phyloP scores from a whole-genome alignment of 352 stramenopile species.

The Pythium vanterpoolii region DNA sequence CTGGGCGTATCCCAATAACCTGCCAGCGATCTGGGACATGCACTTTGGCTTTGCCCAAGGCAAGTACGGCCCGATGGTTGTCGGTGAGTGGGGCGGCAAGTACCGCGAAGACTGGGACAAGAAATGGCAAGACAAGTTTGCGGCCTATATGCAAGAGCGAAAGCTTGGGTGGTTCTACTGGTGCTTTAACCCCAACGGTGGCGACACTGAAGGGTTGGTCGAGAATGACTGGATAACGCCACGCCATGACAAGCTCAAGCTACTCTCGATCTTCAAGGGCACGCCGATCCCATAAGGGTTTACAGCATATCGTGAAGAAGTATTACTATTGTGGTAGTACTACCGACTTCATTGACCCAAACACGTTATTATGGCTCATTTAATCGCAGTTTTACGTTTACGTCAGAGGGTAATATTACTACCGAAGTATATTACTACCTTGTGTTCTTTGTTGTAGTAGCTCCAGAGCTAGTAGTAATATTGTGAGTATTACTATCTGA shows the following conservation, averaged over 20 bases:
- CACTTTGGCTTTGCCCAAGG: constrained; percentile 50
- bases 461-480: too few relatives aligned
- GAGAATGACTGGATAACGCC: constrained; percentile 53
- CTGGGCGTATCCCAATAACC: constrained; percentile 47
- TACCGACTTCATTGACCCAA: too few relatives aligned
- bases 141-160: constrained; percentile 27
- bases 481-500: too few relatives aligned
- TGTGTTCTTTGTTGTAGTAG: too few relatives aligned
- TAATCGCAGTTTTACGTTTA: too few relatives aligned
- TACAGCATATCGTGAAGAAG: too few relatives aligned
- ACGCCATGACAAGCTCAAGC: constrained; percentile 36
- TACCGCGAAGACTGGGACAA: constrained; percentile 32
- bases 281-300: constrained; percentile 28
- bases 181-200: constrained; percentile 65
- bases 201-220: constrained; percentile 57
- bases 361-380: too few relatives aligned
- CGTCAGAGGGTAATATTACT: too few relatives aligned
- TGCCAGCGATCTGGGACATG: constrained; percentile 49
- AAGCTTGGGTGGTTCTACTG: constrained; percentile 53
- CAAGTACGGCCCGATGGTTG: constrained; percentile 1
- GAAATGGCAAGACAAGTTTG: constrained; percentile 48
- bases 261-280: constrained; percentile 45
- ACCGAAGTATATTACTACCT: too few relatives aligned
- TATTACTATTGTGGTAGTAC: too few relatives aligned
- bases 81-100: constrained; percentile 5